phyloP scores from a whole-genome alignment of 139 green algal species.

The Diplosphaera chodatii region DNA sequence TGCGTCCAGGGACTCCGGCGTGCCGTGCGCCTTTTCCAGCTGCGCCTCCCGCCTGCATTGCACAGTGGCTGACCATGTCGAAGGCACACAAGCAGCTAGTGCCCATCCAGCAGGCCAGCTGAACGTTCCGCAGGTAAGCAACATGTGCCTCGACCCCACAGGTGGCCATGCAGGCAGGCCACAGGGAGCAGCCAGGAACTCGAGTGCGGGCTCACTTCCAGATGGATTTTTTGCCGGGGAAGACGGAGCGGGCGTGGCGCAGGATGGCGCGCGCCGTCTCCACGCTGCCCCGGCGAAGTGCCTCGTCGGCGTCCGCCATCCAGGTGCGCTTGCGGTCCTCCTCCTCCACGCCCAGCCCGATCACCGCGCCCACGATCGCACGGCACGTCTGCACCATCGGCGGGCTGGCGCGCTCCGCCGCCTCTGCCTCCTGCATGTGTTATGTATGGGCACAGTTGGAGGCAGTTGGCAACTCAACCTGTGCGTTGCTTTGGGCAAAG shows the following conservation, averaged over 20 bases:
- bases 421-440: conserved; percentile 71
- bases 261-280: conserved; percentile 89
- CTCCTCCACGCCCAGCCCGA: conserved; percentile 81
- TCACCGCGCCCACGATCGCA: conserved; percentile 73
- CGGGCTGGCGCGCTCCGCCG: conserved; percentile 60
- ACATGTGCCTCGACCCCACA: too few relatives aligned
- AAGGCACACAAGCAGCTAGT: too few relatives aligned
- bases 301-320: conserved; percentile 75
- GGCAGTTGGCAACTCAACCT: too few relatives aligned
- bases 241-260: conserved; percentile 56
- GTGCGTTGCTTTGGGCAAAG: too few relatives aligned
- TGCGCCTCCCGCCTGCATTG: conserved; percentile 55
- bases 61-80: too few relatives aligned
- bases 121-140: too few relatives aligned
- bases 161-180: too few relatives aligned
- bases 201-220: conserved; percentile 68
- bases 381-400: conserved; percentile 59
- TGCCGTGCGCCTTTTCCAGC: conserved; percentile 88
- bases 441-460: too few relatives aligned
- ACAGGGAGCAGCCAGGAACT: too few relatives aligned
- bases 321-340: conserved; percentile 85
- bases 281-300: conserved; percentile 37
- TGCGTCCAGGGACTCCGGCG: conserved; percentile 60
- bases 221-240: conserved; percentile 74
- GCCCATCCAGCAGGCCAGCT: too few relatives aligned